phyloP scores from a whole-genome alignment of 2,329 filamentous ascomycete genomes.

The Fusarium pseudonygamai region DNA sequence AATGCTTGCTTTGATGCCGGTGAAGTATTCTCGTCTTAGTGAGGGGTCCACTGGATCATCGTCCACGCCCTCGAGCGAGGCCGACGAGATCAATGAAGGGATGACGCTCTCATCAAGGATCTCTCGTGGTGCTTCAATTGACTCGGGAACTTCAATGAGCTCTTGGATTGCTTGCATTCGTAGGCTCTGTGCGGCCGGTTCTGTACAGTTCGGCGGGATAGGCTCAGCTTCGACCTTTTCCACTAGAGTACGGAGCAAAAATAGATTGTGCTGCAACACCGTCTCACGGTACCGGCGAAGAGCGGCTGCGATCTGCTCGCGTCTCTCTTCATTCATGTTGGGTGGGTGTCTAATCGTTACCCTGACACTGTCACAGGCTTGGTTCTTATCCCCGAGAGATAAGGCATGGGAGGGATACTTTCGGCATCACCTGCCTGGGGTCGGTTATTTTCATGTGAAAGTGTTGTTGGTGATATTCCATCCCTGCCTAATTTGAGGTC shows the following conservation, averaged over 20 bases:
- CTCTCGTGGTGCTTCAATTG: fast-evolving
- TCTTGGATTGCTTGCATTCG: neutral
- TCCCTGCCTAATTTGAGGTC: no score
- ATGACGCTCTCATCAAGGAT: neutral
- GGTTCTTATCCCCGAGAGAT: no score
- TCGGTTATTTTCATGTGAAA: no score
- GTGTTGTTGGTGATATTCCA: no score
- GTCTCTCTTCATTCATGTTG: neutral
- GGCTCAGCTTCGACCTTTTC: neutral
- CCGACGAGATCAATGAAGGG: fast-evolving
- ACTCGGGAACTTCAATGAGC: neutral
- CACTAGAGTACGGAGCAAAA: neutral
- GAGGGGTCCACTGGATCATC: neutral
- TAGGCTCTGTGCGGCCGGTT: neutral
- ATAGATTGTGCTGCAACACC: neutral
- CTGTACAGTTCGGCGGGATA: neutral
- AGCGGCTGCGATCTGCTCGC: neutral
- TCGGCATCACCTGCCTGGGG: no score
- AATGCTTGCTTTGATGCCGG: neutral
- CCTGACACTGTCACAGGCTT: no score
- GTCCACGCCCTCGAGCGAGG: neutral
- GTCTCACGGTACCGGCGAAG: neutral
- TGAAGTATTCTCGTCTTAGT: neutral
- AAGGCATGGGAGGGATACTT: no score
- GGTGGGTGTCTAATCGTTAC: no score